Base-by-base conservation (phyloP, 2,329 filamentous ascomycete genomes). In the Neofusicoccum sp. region DNA sequence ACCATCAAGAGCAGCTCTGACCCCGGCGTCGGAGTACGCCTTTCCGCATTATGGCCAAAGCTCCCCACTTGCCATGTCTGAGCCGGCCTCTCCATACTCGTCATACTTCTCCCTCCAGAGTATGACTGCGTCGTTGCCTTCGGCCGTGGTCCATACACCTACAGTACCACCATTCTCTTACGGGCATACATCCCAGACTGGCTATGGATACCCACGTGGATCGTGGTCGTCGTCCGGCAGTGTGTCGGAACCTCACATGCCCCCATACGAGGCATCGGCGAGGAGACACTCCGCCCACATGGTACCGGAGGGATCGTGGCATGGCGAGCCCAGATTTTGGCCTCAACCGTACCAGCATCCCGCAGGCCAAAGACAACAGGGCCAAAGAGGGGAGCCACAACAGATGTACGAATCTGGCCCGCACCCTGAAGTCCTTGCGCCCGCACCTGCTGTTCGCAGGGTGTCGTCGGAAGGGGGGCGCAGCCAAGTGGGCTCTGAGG, bases 71-170 rank as follows among this genome's bases (percentile, higher is more conserved):
- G 28, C 47, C 6, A 44, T 36, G 4, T 44, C 61, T 6, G 50
- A 63, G 33, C 61, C 52, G 6, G 28, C 44, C 16, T 63, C 61
- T 12, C 61, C 61, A 2, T 63, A 63, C 41, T 34, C 61, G 7
- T 28, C 52, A 7, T 63, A 63, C 44, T 63, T 63, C 28, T 43
- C 50, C 36, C 47, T 58, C 22, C 50, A 56, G 31, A 37, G 34
- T 4, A 56, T 58, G 36, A 58, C 50, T 2, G 37, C 61, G 4
- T 63, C 61, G 5, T 34, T 58, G 11, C 61, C 61, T 9, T 43
- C 33, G 6, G 28, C 49, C 12, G 41, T 29, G 16, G 39, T 34
- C 11, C 45, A 44, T 7, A 28, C 45, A 11, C 50, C 50, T 12
- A 33, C 31, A 31, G 36, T 16, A 22, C 39, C 41, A 9, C 36